Evolutionary conservation across 2,329 filamentous ascomycete genomes (phyloP).

Genomic region (Phyllosticta citribraziliensis): DNA sequence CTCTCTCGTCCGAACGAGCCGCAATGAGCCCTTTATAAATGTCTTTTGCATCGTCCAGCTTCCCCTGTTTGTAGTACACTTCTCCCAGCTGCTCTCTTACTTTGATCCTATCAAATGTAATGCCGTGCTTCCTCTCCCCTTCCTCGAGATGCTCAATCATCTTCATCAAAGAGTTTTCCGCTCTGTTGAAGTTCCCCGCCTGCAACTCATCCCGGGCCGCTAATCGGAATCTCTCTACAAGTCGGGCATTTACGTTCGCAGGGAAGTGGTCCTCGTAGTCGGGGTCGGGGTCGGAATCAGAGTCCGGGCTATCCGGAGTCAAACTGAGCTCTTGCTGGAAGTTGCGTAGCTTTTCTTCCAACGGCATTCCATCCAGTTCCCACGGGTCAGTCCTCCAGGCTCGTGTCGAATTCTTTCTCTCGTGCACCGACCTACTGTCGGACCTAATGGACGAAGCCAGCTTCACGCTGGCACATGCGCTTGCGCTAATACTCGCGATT

Average conservation of each 20-base stretch:
- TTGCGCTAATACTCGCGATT: neutral
- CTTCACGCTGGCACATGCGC: neutral
- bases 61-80: slow-evolving; percentile 7
- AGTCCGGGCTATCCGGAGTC: neutral
- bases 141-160: slow-evolving; percentile 7
- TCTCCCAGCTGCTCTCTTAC: slow-evolving; percentile 2
- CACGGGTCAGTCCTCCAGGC: neutral
- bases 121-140: neutral
- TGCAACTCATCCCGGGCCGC: neutral
- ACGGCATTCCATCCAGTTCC: neutral
- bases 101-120: slow-evolving; percentile 1
- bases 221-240: slow-evolving; percentile 1
- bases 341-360: neutral
- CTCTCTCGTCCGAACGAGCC: neutral
- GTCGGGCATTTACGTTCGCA: neutral
- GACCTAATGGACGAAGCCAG: neutral
- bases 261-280: slow-evolving; percentile 6
- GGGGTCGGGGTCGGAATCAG: slow-evolving; percentile 6
- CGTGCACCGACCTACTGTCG: neutral
- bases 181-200: slow-evolving; percentile 4
- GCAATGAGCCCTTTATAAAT: slow-evolving; percentile 2
- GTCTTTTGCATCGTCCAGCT: slow-evolving; percentile 6
- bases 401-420: neutral
- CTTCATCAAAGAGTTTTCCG: slow-evolving; percentile 4
- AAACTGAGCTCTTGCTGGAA: neutral